Base-by-base conservation (phyloP, 305 asterid species). In the Petunia hybrid region DNA sequence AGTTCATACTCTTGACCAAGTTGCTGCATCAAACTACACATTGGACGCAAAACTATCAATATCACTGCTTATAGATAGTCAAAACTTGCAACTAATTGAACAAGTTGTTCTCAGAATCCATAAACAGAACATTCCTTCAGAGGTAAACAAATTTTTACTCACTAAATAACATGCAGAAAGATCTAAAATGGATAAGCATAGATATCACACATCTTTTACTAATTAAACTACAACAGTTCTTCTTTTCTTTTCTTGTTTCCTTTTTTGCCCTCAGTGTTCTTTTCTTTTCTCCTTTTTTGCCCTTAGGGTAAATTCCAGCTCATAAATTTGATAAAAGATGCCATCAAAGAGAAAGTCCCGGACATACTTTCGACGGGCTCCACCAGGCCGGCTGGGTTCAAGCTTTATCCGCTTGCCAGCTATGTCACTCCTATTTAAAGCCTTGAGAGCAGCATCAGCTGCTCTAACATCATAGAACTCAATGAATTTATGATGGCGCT, bases 381-480 rank as follows among this genome's bases (percentile, higher is more conserved):
- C 98, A 73, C 98, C 99, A 12, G 99, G 98, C 46, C 98, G 90
- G 92, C 98, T 94, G 81, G 95, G 99, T 88, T 94, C 98, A 82
- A 96, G 98, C 90, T 93, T 96, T 86, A 96, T 94, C 66, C 97
- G 97, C 87, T 96, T 94, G 64, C 98, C 99, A 83, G 97, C 97
- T 77, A 96, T 96, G 88, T 96, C 99, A 79, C 99, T 86, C 83
- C 97, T 88, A 86, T 94, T 96, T 86, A 96, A 89, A 71, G 97
- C 97, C 91, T 91, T 96, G 55, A 96, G 95, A 85, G 99, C 99
- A 67, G 97, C 98, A 81, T 96, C 99, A 6, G 99, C 97, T 65
- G 91, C 97, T 89, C 99, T 90, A 81, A 96, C 98, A 81, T 96
- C 99, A 77, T 91, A 96, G 81, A 90, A 96, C 89, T 94, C 99